Evolutionary conservation across 768 basidiomycete species (phyloP).

Genomic region (Amanita thiersii): DNA sequence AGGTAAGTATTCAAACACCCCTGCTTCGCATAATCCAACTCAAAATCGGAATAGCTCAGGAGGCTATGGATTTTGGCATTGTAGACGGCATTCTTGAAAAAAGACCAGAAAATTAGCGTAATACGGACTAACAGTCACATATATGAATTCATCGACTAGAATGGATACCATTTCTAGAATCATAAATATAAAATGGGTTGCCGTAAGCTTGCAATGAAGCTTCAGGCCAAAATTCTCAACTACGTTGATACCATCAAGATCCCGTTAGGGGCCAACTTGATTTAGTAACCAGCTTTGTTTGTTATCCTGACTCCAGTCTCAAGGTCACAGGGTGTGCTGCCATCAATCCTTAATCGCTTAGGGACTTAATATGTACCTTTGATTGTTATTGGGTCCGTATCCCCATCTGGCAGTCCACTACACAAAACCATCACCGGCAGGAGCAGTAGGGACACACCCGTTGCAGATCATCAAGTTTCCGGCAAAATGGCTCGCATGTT

Average conservation of each 20-base stretch:
- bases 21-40: slow-evolving; percentile 13
- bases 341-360: not conserved
- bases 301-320: not conserved
- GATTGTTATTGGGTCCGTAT: not conserved
- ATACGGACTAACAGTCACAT: slow-evolving; percentile 10
- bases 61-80: slow-evolving; percentile 87
- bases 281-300: not conserved
- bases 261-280: not conserved
- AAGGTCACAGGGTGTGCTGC: not conserved
- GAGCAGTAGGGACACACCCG: too few relatives aligned
- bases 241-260: slow-evolving; percentile 4
- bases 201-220: not conserved
- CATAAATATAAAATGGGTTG: not conserved
- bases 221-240: not conserved
- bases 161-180: slow-evolving; percentile 1
- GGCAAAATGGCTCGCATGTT: too few relatives aligned
- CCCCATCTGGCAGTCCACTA: slow-evolving; percentile 1
- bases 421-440: too few relatives aligned
- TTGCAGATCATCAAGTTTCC: too few relatives aligned
- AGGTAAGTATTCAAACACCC: slow-evolving; percentile 30
- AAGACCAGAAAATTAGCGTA: slow-evolving; percentile 47
- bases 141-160: slow-evolving; percentile 2
- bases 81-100: slow-evolving; percentile 88
- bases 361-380: not conserved
- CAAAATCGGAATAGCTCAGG: slow-evolving; percentile 48